Evolutionary conservation across 2,329 filamentous ascomycete species (phyloP), one percentile per base, ranked within the genome.

Genomic region (Diaporthe ampelina): DNA sequence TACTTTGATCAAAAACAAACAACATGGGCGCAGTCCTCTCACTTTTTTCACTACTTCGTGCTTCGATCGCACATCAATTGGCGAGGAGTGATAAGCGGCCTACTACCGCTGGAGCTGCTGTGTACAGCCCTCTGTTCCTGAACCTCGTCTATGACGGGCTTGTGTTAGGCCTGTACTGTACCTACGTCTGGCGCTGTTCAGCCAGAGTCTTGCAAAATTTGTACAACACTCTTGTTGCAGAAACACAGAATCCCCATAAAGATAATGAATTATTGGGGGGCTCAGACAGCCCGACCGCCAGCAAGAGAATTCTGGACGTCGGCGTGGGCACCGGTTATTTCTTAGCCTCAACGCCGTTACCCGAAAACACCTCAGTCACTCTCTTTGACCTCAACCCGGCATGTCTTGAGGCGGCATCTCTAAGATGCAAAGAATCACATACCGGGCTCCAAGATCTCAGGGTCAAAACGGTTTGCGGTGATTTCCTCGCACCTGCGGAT

Each of bases 251-350:
- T 19, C n/a, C 19, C 10, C 3, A 21, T 21, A 4, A 5, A 40
- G 21, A 24, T 1, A 10, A 32, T n/a, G 29, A 26, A 6, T 35
- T 15, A 7, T n/a, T 29, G 29, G 54, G 19, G 3, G 63, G 24
- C 8, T 52, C 17, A 52, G 17, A 24, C 45, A 26, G 32, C 13
- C 15, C 29, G 21, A 11, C 50, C 19, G 15, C 3, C 10, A 26
- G 21, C 15, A 50, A 17, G 21, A 52, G 32, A 50, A 70, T 70
- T n/a, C 65, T 70, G n/a, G 65, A 70, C 11, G 35, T 70, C 19
- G 65, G 65, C 50, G 65, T 70, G 19, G 65, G 65, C n/a, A 70
- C 65, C 13, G 65, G 65, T 13, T 70, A 56, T 21, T 70, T 70
- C 65, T 26, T 70, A 2, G 65, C 65, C 19, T 54, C 45, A 37